Base-by-base conservation (phyloP, 2,329 filamentous ascomycete genomes). In the Herpomyces periplanetae region DNA sequence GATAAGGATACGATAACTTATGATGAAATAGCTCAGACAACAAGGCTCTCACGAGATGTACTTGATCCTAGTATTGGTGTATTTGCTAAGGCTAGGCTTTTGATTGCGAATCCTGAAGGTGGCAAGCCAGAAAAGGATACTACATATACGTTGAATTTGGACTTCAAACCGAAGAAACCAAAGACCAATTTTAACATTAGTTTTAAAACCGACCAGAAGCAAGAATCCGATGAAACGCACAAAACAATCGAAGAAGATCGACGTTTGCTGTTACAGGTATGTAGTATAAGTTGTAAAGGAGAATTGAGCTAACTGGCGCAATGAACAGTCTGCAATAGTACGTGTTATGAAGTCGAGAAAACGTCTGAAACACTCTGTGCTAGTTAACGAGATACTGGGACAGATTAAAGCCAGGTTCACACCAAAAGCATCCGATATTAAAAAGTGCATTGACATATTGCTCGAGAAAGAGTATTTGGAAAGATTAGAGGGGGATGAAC, bases 311-410 rank as follows among this genome's bases (percentile, higher is more conserved):
- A 22, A 23, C 25, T 42, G 34, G 42, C 26, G 14, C 19, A 7
- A 16, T 25, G 19, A 21, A 5, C 27, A 96, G 75, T 91, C 80
- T 25, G 73, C 75, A 10, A 91, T 96, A 38, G 80, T 96, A 22
- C 68, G 80, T 33, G 88, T 96, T 45, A 96, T 96, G 80, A 96
- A 96, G 47, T 84, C 75, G 3, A 63, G 80, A 24, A 91, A 96
- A 57, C 68, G 63, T 44, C 84, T 91, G 68, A 91, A 88, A 54
- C 75, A 96, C 42, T 59, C 62, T 25, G 64, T 80, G 34, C 59
- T 96, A 6, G 71, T 96, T 21, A 62, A 68, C 34, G 80, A 96
- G 42, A 84, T 73, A 10, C 91, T 96, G 37, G 63, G 61, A 33
- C 80, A 91, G 40, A 88, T 96, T 38, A 68, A 65, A 36, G 60